Percentiles rank a stretch among this genome's conserved stretches.
These are phyloP conservation scores for Metarhizium anisopliae DNA, from an alignment of 2,329 filamentous ascomycete species.

Conservation along the genomic window DNA sequence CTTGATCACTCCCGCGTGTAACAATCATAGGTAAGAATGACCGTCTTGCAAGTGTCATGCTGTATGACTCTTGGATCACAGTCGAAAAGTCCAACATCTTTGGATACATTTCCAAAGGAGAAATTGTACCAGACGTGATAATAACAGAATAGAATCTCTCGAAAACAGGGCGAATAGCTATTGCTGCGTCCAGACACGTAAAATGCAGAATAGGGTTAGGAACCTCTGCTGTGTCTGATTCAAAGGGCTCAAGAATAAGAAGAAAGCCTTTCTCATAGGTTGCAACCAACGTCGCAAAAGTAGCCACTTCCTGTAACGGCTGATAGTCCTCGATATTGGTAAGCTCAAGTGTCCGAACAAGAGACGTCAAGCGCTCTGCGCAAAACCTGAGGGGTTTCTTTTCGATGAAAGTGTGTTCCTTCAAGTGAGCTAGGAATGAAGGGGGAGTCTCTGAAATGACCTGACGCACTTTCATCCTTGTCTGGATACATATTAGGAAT, in stretches of 20 bases:
- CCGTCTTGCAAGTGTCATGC: slow-evolving; percentile 85
- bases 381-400: slow-evolving; percentile 92
- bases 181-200: slow-evolving; percentile 91
- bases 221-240: slow-evolving; percentile 90
- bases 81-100: slow-evolving; percentile 94
- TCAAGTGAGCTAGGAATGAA: slow-evolving; percentile 86
- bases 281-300: slow-evolving; percentile 89
- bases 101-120: slow-evolving; percentile 95
- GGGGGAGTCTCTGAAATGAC: slow-evolving; percentile 95
- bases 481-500: slow-evolving; percentile 35
- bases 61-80: slow-evolving; percentile 93
- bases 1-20: slow-evolving; percentile 88
- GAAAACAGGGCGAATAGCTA: slow-evolving; percentile 95
- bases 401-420: slow-evolving; percentile 95
- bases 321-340: slow-evolving; percentile 98
- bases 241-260: slow-evolving; percentile 92
- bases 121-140: slow-evolving; percentile 95
- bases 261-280: slow-evolving; percentile 97
- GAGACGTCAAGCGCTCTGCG: slow-evolving; percentile 84
- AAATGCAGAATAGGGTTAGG: slow-evolving; percentile 97
- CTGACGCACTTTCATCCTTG: slow-evolving; percentile 94
- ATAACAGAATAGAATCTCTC: slow-evolving; percentile 97
- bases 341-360: slow-evolving; percentile 89
- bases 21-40: slow-evolving; percentile 99
- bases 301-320: slow-evolving; percentile 92